Percentiles rank a stretch among this genome's conserved stretches.
Evolutionary conservation across 1,284 basidiomycete species (phyloP).

Genomic region (Mycosarcoma maydis): DNA sequence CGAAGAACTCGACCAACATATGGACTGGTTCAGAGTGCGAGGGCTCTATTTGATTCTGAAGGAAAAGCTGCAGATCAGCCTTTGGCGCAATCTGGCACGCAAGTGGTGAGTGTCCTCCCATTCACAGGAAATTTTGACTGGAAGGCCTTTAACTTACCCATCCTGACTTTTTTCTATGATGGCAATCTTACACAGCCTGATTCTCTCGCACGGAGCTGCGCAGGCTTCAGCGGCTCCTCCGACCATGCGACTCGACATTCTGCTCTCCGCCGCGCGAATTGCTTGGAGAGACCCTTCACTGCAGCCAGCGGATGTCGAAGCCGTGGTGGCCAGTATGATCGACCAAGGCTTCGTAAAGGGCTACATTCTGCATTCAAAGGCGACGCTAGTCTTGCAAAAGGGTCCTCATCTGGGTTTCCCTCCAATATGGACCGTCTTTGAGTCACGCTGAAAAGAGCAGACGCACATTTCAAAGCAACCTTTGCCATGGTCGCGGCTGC

Average conservation of each 20-base stretch:
- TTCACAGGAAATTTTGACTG: too few relatives aligned
- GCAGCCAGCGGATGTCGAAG: constrained; percentile 67
- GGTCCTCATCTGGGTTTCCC: constrained; percentile 66
- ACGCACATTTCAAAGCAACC: background rate
- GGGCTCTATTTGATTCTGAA: constrained; percentile 67
- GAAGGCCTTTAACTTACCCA: background rate
- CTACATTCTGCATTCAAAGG: constrained; percentile 67
- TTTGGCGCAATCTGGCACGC: constrained; percentile 68
- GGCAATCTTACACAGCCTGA: constrained; percentile 12
- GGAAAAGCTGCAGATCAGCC: constrained; percentile 68
- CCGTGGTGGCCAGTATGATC: constrained; percentile 67
- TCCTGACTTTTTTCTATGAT: constrained; percentile 2
- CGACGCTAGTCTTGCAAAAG: constrained; percentile 67
- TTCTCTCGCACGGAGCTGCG: constrained; percentile 9
- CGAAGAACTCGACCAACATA: constrained; percentile 59
- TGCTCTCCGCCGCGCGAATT: constrained; percentile 62
- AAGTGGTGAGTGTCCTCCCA: constrained; percentile 66
- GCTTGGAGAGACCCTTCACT: constrained; percentile 64
- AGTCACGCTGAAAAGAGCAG: constrained; percentile 6
- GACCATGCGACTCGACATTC: constrained; percentile 56
- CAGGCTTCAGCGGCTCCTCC: constrained; percentile 58
- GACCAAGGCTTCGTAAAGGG: constrained; percentile 69
- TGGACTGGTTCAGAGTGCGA: constrained; percentile 63
- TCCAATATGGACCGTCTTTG: constrained; percentile 53
- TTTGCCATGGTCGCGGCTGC: background rate